A percentile compares a stretch with the other conserved stretches of the same genome.
Conservation (phyloP, 2,329 filamentous ascomycete genomes). For the Sporothrix globosa region DNA sequence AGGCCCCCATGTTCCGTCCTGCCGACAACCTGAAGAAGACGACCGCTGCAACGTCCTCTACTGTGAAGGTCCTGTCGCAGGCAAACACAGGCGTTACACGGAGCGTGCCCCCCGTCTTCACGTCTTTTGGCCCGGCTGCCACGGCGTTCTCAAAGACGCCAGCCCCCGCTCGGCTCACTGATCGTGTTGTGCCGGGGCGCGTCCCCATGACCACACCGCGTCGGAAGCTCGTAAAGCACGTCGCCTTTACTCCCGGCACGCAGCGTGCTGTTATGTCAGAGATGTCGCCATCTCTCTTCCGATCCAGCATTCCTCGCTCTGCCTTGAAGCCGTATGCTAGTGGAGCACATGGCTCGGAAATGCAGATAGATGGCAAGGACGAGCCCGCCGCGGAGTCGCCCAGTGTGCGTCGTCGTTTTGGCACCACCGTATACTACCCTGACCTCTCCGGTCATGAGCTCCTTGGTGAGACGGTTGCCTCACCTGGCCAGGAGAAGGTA, state of each 20-base stretch:
- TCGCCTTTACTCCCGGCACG: conserved; percentile 77
- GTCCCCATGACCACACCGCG: conserved; percentile 67
- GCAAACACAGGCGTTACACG: conserved; percentile 43
- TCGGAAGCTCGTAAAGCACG: conserved; percentile 69
- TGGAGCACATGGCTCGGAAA: background rate
- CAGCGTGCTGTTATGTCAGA: conserved; percentile 53
- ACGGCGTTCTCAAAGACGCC: conserved; percentile 51
- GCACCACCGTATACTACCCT: conserved; percentile 54
- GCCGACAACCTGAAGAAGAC: conserved; percentile 41
- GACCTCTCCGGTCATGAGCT: conserved; percentile 50
- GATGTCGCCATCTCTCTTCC: conserved; percentile 61
- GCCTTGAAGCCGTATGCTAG: conserved; percentile 44
- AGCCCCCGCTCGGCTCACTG: conserved; percentile 48
- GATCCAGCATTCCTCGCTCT: conserved; percentile 53
- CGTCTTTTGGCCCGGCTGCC: conserved; percentile 41
- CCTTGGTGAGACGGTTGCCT: conserved; percentile 1
- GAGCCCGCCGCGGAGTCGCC: conserved; percentile 25
- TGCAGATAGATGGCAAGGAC: background rate
- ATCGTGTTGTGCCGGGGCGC: conserved; percentile 57
- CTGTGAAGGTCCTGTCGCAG: background rate
- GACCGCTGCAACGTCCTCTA: conserved; percentile 37
- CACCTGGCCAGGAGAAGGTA: background rate
- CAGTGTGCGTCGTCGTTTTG: conserved; percentile 33
- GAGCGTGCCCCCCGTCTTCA: conserved; percentile 52
- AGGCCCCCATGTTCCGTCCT: background rate